Evolutionary conservation across 495 filamentous ascomycete genomes (phyloP).

Genomic region (Hypoxylon intermedium): DNA sequence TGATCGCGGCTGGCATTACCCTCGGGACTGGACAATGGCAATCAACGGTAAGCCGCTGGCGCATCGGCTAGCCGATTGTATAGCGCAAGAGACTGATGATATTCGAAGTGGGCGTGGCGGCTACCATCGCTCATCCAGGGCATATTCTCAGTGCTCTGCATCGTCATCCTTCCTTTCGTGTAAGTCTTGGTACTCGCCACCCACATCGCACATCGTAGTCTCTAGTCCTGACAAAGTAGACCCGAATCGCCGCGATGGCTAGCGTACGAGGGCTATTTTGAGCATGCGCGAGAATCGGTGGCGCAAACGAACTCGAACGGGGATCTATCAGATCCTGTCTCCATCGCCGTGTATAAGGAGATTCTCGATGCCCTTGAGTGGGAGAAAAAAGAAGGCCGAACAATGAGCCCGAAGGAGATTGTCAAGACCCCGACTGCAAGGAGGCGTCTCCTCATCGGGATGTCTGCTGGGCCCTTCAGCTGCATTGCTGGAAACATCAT

Average conservation of each 20-base stretch:
- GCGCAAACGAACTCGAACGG: conserved; percentile 59
- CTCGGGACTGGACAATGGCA: conserved; percentile 58
- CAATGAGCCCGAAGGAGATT: conserved; percentile 51
- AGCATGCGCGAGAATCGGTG: conserved; percentile 44
- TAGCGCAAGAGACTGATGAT: conserved; percentile 2
- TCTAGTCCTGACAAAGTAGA: conserved; percentile 15
- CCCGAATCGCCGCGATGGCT: conserved; percentile 63
- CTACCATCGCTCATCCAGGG: conserved; percentile 63
- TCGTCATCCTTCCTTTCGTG: conserved; percentile 60
- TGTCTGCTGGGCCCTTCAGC: conserved; percentile 52
- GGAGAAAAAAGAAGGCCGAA: conserved; percentile 53
- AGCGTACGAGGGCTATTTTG: conserved; percentile 47
- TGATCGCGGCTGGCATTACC: conserved; percentile 60
- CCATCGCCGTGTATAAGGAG: conserved; percentile 52
- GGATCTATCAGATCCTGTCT: conserved; percentile 48
- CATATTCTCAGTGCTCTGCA: conserved; percentile 60
- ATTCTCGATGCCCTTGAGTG: conserved; percentile 53
- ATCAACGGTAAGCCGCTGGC: conserved; percentile 49
- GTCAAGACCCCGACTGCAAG: conserved; percentile 51
- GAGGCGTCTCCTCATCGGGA: conserved; percentile 55
- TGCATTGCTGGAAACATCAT: conserved; percentile 61
- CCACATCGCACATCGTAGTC: background rate
- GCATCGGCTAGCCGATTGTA: background rate
- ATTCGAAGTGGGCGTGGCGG: conserved; percentile 57
- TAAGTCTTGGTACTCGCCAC: conserved; percentile 15